Evolutionary conservation across 306 rosid genomes (phyloP), one percentile per base, ranked within the genome.

Genomic region (Astragalus glycyphyllos): DNA sequence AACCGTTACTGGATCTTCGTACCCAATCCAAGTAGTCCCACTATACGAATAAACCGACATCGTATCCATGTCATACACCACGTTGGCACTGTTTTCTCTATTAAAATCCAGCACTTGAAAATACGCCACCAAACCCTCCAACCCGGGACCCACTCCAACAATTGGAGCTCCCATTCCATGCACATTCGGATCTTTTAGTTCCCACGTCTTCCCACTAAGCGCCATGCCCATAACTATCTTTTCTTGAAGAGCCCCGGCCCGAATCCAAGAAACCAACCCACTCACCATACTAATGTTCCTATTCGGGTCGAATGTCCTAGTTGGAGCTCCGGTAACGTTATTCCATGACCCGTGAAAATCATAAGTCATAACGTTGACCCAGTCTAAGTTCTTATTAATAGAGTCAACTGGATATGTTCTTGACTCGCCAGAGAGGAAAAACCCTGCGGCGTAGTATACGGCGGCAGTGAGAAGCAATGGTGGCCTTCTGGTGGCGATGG

Each of bases 151-250:
- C 29, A 56, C 67, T 0, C 89, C 89, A 4, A 83, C 14, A 1
- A 82, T 73, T 0, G 61, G 73, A 0, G 92, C 82, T 15, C 96
- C 94, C 0, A 86, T 58, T 0, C 81, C 81, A 1, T 81, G 47
- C 7, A 53, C 35, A 0, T 29, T 68, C 4, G 88, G 85, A 58
- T 87, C 85, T 15, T 55, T 62, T 0, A 87, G 80, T 68, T 47
- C 50, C 94, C 94, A 92, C 5, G 94, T 79, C 46, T 79, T 79
- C n/a, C 79, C 96, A 20, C 83, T 83, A 1, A 87, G 90, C 0
- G 94, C 83, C 46, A 92, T 8, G 8, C 96, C 98, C 98, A 89
- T 83, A 0, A 82, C 85, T 0, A 92, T 4, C 62, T 87, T 86
- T 2, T 42, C 14, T 0, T 78, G 72, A 0, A 13, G 11, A n/a